Percentiles rank a stretch among this genome's conserved stretches.
These are phyloP conservation scores for Collybia sordida DNA, from an alignment of 768 basidiomycete species.

Conservation along the genomic window DNA sequence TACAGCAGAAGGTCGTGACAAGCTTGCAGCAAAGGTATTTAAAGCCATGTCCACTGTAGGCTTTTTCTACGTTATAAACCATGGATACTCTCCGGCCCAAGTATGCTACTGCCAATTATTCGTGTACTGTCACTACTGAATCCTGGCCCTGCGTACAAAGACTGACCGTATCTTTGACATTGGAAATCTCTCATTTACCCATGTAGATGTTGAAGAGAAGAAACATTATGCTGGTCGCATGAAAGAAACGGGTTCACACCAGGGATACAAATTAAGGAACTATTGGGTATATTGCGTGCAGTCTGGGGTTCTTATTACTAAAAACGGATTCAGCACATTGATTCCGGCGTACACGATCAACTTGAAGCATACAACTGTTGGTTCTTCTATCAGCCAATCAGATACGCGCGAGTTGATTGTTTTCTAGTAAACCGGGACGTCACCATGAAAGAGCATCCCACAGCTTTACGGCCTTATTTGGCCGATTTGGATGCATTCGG, in stretches of 20 bases:
- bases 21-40: conserved; percentile 37
- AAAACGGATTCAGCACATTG: conserved; percentile 44
- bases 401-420: not conserved
- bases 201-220: conserved; percentile 42
- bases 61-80: conserved; percentile 51
- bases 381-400: conserved; percentile 8
- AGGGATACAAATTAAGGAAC: conserved; percentile 52
- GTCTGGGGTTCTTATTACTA: not conserved
- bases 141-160: conserved; percentile 19
- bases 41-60: conserved; percentile 43
- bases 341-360: conserved; percentile 59
- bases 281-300: conserved; percentile 39
- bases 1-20: conserved; percentile 34
- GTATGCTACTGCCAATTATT: conserved; percentile 17
- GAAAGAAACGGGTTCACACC: conserved; percentile 45
- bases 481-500: conserved; percentile 34
- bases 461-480: conserved; percentile 32
- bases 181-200: conserved; percentile 41
- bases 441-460: conserved; percentile 30
- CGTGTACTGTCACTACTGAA: not conserved
- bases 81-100: conserved; percentile 40
- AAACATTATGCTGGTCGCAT: conserved; percentile 33
- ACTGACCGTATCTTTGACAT: conserved; percentile 47
- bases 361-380: conserved; percentile 65
- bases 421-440: conserved; percentile 33